These are phyloP conservation scores for Arthroderma sp. DNA, from an alignment of 2,329 filamentous ascomycete species.

Conservation along the genomic window DNA sequence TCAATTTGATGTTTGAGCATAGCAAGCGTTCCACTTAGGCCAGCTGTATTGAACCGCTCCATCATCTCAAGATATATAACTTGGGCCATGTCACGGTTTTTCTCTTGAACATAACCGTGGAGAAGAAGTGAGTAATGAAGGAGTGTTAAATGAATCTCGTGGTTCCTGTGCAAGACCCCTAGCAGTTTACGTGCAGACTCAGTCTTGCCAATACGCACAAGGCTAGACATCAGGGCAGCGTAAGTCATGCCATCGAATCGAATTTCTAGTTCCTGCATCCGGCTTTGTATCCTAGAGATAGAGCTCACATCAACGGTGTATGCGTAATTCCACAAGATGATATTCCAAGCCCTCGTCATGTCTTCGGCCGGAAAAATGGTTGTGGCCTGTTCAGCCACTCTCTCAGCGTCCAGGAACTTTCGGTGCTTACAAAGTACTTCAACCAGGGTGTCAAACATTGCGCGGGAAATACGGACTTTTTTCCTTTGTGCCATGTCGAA, in stretches of 20 bases:
- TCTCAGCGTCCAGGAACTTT: conserved; percentile 44
- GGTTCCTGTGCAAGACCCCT: conserved; percentile 28
- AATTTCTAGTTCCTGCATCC: conserved; percentile 44
- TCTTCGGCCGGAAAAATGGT: conserved; percentile 40
- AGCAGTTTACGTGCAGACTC: conserved; percentile 45
- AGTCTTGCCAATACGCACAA: conserved; percentile 43
- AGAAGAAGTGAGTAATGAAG: conserved; percentile 39
- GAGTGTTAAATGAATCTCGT: conserved; percentile 29
- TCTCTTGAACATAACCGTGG: conserved; percentile 39
- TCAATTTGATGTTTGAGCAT: conserved; percentile 26
- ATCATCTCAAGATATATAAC: conserved; percentile 37
- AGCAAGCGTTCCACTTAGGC: conserved; percentile 26
- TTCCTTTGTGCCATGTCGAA: conserved; percentile 50
- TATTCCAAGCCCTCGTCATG: conserved; percentile 63
- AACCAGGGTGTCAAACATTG: conserved; percentile 55
- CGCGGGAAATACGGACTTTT: conserved; percentile 40
- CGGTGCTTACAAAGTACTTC: conserved; percentile 53
- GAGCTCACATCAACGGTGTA: conserved; percentile 46
- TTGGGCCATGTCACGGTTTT: conserved; percentile 39
- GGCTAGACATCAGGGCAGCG: conserved; percentile 47
- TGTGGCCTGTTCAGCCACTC: conserved; percentile 47
- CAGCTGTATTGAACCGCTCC: conserved; percentile 25
- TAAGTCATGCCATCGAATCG: conserved; percentile 47
- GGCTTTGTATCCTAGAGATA: conserved; percentile 42
- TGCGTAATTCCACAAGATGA: conserved; percentile 58